Conservation (phyloP, 805 yeast genomes). For the Metschnikowia aberdeeniae region DNA sequence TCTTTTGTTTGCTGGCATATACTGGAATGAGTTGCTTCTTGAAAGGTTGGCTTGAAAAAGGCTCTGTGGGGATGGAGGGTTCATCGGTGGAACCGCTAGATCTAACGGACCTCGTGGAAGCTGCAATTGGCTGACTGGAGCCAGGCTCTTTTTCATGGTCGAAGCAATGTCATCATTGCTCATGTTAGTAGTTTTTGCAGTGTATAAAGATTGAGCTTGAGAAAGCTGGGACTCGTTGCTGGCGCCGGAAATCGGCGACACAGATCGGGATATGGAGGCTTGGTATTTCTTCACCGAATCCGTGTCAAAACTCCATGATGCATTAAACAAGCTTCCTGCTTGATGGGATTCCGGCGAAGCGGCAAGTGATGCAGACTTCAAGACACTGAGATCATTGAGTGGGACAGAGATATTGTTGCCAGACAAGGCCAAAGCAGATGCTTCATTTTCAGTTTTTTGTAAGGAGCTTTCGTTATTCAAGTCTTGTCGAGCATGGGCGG, state of each 20-base stretch:
- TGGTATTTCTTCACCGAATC: background rate
- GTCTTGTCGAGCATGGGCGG: slow-evolving; percentile 51
- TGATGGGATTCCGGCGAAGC: background rate
- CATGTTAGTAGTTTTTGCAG: slow-evolving; percentile 4
- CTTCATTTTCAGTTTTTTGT: background rate
- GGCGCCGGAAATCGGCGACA: slow-evolving; percentile 16
- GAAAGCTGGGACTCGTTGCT: slow-evolving; percentile 9
- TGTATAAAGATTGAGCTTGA: slow-evolving; percentile 1
- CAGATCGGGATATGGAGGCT: slow-evolving; percentile 6
- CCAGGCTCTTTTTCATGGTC: slow-evolving; percentile 14
- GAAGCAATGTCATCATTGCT: slow-evolving; percentile 5
- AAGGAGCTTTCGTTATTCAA: slow-evolving; percentile 10
- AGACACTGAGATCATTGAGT: background rate
- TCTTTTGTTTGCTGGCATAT: slow-evolving; percentile 53
- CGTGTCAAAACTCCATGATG: slow-evolving; percentile 2
- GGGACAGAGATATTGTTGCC: background rate
- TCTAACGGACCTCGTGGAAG: slow-evolving; percentile 15
- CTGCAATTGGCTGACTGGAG: slow-evolving; percentile 7
- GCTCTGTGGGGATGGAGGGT: slow-evolving; percentile 24
- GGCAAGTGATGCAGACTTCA: background rate
- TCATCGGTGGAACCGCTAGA: slow-evolving; percentile 36
- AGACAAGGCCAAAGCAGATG: background rate
- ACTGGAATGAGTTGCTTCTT: slow-evolving; percentile 39
- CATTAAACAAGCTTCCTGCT: background rate
- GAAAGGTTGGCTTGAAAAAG: slow-evolving; percentile 2